These are phyloP conservation scores for Plasmodium chabaudi DNA, from an alignment of 169 alveolate species.

Conservation along the genomic window DNA sequence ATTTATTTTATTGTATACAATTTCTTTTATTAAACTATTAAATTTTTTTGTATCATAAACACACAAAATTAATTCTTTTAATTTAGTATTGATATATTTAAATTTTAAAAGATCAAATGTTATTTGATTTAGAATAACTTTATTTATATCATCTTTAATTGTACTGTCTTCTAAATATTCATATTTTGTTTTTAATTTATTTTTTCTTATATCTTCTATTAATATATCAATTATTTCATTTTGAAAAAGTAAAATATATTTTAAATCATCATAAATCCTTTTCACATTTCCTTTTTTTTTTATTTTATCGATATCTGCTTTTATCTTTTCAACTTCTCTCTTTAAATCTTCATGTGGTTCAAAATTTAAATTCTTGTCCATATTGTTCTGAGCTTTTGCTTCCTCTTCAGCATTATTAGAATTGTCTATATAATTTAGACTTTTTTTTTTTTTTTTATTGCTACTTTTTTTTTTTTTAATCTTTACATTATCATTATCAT, in stretches of 20 bases:
- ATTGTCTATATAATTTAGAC: not conserved
- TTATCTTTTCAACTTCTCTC: conserved; percentile 63
- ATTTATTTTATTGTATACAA: conserved; percentile 28
- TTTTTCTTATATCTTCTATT: conserved; percentile 62
- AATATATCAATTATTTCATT: conserved; percentile 57
- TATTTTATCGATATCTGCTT: conserved; percentile 51
- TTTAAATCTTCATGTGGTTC: conserved; percentile 71
- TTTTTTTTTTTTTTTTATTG: conserved; percentile 33
- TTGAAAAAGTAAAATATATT: conserved; percentile 65
- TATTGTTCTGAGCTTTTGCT: not conserved
- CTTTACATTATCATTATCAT: conserved; percentile 15
- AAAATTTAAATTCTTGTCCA: conserved; percentile 39
- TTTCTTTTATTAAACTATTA: conserved; percentile 52
- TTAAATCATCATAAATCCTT: conserved; percentile 72
- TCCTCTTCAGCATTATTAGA: not conserved
- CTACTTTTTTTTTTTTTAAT: conserved; percentile 12
- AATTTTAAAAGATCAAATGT: conserved; percentile 68
- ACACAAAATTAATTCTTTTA: conserved; percentile 61
- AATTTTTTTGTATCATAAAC: conserved; percentile 73
- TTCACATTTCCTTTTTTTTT: conserved; percentile 61
- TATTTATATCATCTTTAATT: conserved; percentile 54
- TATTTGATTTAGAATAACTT: conserved; percentile 49
- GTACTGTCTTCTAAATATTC: conserved; percentile 56
- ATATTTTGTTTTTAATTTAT: conserved; percentile 60
- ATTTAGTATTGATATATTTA: conserved; percentile 65